phyloP scores from a whole-genome alignment of 2,329 filamentous ascomycete species.

The Arthrinium puccinioides region DNA sequence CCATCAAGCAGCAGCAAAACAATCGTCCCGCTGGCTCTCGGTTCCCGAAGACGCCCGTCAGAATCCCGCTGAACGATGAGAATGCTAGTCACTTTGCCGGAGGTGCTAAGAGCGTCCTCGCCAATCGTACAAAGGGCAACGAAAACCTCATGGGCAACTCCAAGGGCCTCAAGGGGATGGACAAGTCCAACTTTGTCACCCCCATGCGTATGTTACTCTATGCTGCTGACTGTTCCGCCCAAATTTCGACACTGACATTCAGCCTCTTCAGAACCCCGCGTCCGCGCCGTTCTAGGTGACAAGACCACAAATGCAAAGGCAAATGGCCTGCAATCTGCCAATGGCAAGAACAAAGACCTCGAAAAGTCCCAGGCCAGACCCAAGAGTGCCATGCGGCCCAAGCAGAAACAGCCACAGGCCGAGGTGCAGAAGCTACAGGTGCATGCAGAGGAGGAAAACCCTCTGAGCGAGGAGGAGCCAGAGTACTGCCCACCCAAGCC shows the following conservation, averaged over 20 bases:
- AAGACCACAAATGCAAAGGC: constrained; percentile 96
- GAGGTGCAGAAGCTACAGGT: constrained; percentile 55
- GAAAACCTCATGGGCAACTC: constrained; percentile 45
- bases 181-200: constrained; percentile 65
- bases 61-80: constrained; percentile 73
- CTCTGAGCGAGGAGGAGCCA: constrained; percentile 60
- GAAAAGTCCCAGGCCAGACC: constrained; percentile 57
- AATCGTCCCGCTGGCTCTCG: constrained; percentile 55
- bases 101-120: constrained; percentile 51
- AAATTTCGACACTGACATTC: no score
- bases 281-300: constrained; percentile 76
- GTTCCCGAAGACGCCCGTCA: constrained; percentile 77
- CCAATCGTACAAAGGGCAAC: constrained; percentile 47
- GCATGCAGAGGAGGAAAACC: constrained; percentile 44
- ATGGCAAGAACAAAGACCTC: constrained; percentile 52
- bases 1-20: constrained; percentile 60
- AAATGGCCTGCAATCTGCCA: constrained; percentile 57
- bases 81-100: constrained; percentile 58
- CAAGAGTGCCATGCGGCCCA: constrained; percentile 50
- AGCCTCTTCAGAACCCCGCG: constrained; percentile 47
- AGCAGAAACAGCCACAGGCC: constrained; percentile 44
- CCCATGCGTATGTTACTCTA: constrained; percentile 59
- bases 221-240: constrained; percentile 1
- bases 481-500: constrained; percentile 83
- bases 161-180: constrained; percentile 36